phyloP scores from a whole-genome alignment of 2,329 filamentous ascomycete genomes.

The Nigrospora sphaerica region DNA sequence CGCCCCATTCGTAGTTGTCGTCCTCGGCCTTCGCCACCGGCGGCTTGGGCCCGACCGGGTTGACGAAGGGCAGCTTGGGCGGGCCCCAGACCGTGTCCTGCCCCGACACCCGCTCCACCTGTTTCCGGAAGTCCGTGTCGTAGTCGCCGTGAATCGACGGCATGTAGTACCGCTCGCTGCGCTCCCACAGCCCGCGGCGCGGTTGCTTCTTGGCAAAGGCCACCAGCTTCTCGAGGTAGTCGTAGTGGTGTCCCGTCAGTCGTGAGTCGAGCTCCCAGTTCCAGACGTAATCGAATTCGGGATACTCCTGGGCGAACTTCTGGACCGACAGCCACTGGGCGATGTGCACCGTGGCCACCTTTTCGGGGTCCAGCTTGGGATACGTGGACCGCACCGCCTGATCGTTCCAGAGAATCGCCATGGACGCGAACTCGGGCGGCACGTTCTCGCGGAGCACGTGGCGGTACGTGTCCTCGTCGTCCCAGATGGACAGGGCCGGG shows the following conservation, averaged over 20 bases:
- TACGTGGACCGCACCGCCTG: conserved; percentile 71
- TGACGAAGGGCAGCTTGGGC: conserved; percentile 49
- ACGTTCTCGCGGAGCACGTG: conserved; percentile 54
- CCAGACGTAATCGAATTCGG: conserved; percentile 76
- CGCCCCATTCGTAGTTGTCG: conserved; percentile 71
- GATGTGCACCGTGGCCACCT: conserved; percentile 45
- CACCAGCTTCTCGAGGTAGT: conserved; percentile 61
- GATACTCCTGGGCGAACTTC: conserved; percentile 68
- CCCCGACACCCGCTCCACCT: conserved; percentile 48
- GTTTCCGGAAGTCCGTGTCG: conserved; percentile 57
- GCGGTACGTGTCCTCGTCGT: conserved; percentile 51
- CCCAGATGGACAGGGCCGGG: conserved; percentile 47
- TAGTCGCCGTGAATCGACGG: conserved; percentile 61
- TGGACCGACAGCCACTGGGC: conserved; percentile 68
- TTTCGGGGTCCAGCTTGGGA: conserved; percentile 56
- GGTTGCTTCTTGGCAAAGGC: conserved; percentile 61
- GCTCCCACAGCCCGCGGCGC: conserved; percentile 66
- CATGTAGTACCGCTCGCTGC: conserved; percentile 67
- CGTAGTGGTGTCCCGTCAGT: conserved; percentile 75
- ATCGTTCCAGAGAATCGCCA: conserved; percentile 70
- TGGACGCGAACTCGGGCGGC: conserved; percentile 62
- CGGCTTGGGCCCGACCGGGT: conserved; percentile 56
- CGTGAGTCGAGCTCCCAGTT: conserved; percentile 84
- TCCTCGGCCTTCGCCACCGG: conserved; percentile 48
- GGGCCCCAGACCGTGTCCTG: conserved; percentile 61